phyloP scores from a whole-genome alignment of 2,329 filamentous ascomycete species.

The Penicillium sp. region DNA sequence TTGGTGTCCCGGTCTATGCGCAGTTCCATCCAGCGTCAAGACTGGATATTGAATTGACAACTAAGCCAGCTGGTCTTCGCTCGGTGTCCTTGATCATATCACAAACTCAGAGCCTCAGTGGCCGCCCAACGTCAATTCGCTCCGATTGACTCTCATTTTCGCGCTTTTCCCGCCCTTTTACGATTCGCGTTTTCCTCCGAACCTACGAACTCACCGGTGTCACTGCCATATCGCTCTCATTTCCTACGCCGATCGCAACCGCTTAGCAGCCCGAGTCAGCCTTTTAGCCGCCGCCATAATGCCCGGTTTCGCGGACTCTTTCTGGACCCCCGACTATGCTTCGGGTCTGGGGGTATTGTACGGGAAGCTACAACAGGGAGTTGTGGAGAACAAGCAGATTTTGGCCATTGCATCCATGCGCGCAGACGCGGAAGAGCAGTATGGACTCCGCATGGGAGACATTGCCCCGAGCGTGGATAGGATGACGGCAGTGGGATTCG shows the following conservation, averaged over 20 bases:
- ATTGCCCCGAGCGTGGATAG: conserved; percentile 81
- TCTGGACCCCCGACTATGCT: conserved; percentile 98
- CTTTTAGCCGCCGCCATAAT: conserved; percentile 52
- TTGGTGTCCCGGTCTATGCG: conserved; percentile 9
- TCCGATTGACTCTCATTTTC: background rate
- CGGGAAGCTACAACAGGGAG: conserved; percentile 92
- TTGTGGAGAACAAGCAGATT: conserved; percentile 91
- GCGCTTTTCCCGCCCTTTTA: background rate
- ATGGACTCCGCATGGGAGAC: conserved; percentile 74
- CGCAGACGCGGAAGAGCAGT: conserved; percentile 90
- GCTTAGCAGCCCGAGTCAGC: background rate
- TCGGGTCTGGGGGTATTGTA: conserved; percentile 93
- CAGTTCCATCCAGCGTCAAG: background rate
- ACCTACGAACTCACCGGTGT: background rate
- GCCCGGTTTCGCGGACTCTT: conserved; percentile 90
- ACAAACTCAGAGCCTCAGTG: background rate
- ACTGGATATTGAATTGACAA: background rate
- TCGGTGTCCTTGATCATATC: background rate
- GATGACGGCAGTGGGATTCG: conserved; percentile 72
- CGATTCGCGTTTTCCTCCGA: background rate
- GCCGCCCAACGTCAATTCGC: background rate
- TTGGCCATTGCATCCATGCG: conserved; percentile 88
- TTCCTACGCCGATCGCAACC: background rate
- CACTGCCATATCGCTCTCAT: background rate
- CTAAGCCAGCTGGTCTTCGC: conserved; percentile 6